Evolutionary conservation across 2,329 filamentous ascomycete genomes (phyloP).

Genomic region (Aspergillus sp.): DNA sequence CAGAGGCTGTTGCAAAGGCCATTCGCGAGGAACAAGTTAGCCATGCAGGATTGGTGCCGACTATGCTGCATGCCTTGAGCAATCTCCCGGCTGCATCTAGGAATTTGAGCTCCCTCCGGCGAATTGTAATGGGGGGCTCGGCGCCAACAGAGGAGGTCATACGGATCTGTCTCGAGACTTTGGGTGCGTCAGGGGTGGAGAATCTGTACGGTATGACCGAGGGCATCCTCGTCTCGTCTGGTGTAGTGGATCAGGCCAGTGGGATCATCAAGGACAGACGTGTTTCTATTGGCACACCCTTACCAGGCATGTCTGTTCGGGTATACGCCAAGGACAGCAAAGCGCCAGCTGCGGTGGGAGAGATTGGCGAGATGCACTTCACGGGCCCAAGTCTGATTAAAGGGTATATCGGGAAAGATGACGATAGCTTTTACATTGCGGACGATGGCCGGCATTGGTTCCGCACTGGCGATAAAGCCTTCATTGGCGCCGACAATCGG

Average conservation of each 20-base stretch:
- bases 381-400: not conserved
- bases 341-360: not conserved
- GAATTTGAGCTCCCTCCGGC: not conserved
- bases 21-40: not conserved
- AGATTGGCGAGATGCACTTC: not conserved
- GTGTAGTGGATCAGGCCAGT: not conserved
- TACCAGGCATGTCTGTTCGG: not conserved
- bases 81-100: not conserved
- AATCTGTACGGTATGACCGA: not conserved
- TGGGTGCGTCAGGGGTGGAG: not conserved
- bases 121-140: not conserved
- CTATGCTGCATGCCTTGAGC: not conserved
- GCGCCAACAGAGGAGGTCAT: not conserved
- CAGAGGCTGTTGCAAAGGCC: not conserved
- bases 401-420: not conserved
- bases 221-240: not conserved
- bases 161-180: not conserved
- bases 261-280: no score
- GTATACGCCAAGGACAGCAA: not conserved
- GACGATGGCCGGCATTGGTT: not conserved
- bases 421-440: not conserved
- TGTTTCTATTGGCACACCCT: no score
- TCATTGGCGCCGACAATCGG: not conserved
- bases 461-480: not conserved
- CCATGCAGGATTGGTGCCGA: not conserved